Base-by-base conservation (phyloP, 2,329 filamentous ascomycete species). In the Colletotrichum cereale region DNA sequence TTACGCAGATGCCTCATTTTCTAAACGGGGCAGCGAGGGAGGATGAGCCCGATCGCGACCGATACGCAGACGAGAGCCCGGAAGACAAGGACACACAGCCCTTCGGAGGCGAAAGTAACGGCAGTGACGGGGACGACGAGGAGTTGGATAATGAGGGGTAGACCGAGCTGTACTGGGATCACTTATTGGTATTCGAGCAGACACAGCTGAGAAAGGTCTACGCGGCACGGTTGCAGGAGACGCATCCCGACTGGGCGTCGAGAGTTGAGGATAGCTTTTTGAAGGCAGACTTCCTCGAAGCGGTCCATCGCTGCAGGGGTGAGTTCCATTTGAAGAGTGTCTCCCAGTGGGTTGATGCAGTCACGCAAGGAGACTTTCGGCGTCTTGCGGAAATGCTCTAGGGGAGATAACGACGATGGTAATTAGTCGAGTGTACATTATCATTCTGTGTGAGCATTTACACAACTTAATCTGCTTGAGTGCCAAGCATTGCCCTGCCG, bases 141-240 rank as follows among this genome's bases (percentile, higher is more conserved):
- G 26, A 34, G 18, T 68, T 82, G n/a, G 81, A 83, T 42, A 82
- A 80, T 40, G 81, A 84, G 62, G 81, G 80, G 5, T 81, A 82
- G 68, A 77, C 78, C 38, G 74, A 75, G 16, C 75, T 84, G n/a
- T 85, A 82, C 71, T 84, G 79, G 79, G 77, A 80, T 11, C 81
- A 84, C 66, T 42, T 80, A 24, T 78, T 80, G 76, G 79, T 84
- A 34, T 84, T 82, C 70, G 83, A 85, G 73, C 70, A 77, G 61
- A 85, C 83, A 3, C 76, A 76, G 34, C 73, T 84, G 58, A 76
- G 80, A 2, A 77, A 78, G 52, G 73, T 80, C 24, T 85, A 82
- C 66, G 34, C 74, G 6, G 73, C 77, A 1, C 75, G 77, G 10
- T 77, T 85, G 78, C 68, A 74, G 31, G 72, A 76, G 62, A 73